Base-by-base conservation (phyloP, 257 asterid species). In the Perilla frutescens region DNA sequence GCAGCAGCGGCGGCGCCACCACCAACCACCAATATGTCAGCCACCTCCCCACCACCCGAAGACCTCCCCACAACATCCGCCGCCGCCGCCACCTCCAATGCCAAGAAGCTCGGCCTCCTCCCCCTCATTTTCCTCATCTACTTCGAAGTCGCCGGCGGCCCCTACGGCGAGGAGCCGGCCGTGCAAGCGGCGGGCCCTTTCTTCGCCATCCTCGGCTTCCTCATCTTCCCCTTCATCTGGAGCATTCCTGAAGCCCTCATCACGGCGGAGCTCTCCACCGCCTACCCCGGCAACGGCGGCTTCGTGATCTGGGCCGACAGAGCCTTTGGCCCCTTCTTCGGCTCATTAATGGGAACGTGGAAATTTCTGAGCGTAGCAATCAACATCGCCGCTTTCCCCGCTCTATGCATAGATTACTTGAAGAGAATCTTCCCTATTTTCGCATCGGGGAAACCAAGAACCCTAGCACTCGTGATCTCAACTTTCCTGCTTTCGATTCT, bases 111-210 rank as follows among this genome's bases (percentile, higher is more conserved):
- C 3, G 83, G 92, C 57, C 88, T 92, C 44, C 57, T 92, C 80
- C 98, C 96, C 20, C 86, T 92, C 60, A 82, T 92, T 79, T 90
- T 87, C 85, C 94, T 90, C 74, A 87, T 92, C 76, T 92, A 90
- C 75, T 92, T 90, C 70, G 96, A 90, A 71, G 98, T 90, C 59
- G 93, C 96, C 51, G 97, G 97, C 12, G 97, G 97, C 1, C 97
- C 97, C 1, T 89, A 88, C 66, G 96, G 97, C 10, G 98, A 92
- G 61, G 98, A 92, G 81, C 96, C 98, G 5, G 90, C 96, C 6
- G 96, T 90, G 12, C 43, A 88, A 75, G 96, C 96, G 26, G 96
- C 96, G 7, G 98, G 98, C 1, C 96, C 96, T 0, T 79, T 92
- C 12, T 43, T 87, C 58, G 96, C 96, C 62, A 87, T 92, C 67